Conservation (phyloP, 2,329 filamentous ascomycete genomes). For the Venturia oleaginea region DNA sequence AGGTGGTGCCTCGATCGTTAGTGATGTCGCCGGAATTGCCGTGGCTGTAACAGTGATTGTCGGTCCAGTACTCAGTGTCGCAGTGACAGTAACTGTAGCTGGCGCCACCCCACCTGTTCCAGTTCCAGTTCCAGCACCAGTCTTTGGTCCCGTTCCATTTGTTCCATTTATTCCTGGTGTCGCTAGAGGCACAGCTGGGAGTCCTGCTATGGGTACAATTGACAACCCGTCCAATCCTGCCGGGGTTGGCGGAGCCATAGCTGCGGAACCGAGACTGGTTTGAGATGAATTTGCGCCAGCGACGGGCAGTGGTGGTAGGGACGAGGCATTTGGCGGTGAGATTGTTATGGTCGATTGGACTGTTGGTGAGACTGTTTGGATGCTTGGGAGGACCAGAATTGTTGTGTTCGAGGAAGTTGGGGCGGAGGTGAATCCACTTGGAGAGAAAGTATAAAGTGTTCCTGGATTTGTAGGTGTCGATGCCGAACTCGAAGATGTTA, state of each 20-base stretch:
- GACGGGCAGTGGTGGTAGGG: background rate
- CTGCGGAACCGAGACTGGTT: background rate
- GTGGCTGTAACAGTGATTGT: background rate
- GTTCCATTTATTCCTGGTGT: background rate
- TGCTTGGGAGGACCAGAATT: background rate
- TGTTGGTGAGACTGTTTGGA: background rate
- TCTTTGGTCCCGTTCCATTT: background rate
- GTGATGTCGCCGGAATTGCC: background rate
- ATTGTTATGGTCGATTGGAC: background rate
- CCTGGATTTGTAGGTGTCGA: background rate
- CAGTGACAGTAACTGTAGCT: background rate
- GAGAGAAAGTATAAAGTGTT: background rate
- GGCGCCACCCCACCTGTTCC: background rate
- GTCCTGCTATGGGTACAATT: background rate
- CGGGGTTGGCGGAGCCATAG: background rate
- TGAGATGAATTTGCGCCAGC: background rate
- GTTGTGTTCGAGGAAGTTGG: background rate
- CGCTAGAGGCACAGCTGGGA: background rate
- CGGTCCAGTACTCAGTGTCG: background rate
- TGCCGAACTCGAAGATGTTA: background rate
- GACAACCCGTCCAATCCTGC: background rate
- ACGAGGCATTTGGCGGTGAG: background rate
- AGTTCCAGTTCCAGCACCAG: background rate
- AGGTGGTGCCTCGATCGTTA: background rate
- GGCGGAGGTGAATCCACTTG: background rate